Evolutionary conservation across 257 asterid genomes (phyloP).

Genomic region (Fraxinus pennsylvanica): DNA sequence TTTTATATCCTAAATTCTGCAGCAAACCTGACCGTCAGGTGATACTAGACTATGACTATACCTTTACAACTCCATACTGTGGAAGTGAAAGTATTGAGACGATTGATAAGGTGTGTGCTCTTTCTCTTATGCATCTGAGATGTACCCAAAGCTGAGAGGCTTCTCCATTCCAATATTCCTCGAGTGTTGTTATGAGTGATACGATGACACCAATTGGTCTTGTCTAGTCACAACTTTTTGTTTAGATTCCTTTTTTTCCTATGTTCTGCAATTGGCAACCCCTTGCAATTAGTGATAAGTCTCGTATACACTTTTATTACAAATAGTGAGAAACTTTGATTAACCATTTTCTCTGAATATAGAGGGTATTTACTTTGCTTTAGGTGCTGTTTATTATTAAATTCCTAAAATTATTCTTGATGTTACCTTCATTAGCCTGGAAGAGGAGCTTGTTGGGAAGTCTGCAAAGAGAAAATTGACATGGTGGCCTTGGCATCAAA

Average conservation of each 20-base stretch:
- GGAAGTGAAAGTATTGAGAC: constrained; percentile 66
- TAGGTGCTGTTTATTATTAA: constrained; percentile 19
- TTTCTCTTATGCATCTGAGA: constrained; percentile 26
- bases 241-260: background rate
- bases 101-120: constrained; percentile 58
- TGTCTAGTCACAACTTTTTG: constrained; percentile 8
- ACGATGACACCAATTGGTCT: constrained; percentile 12
- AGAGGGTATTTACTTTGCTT: constrained; percentile 5
- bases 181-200: constrained; percentile 1
- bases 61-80: constrained; percentile 90
- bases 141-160: constrained; percentile 23
- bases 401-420: constrained; percentile 29
- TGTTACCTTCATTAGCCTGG: constrained; percentile 54
- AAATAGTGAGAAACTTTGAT: constrained; percentile 11
- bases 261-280: constrained; percentile 10
- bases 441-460: constrained; percentile 66
- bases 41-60: constrained; percentile 91
- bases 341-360: constrained; percentile 11
- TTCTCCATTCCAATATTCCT: constrained; percentile 12
- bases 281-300: constrained; percentile 11
- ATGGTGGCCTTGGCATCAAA: constrained; percentile 77
- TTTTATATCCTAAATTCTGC: constrained; percentile 36
- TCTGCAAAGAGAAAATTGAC: constrained; percentile 75
- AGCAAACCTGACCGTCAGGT: constrained; percentile 84
- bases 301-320: constrained; percentile 2